Percentiles rank a stretch among this genome's conserved stretches.
Evolutionary conservation across 2,329 filamentous ascomycete species (phyloP).

Genomic region (Paecilomyces sp.): DNA sequence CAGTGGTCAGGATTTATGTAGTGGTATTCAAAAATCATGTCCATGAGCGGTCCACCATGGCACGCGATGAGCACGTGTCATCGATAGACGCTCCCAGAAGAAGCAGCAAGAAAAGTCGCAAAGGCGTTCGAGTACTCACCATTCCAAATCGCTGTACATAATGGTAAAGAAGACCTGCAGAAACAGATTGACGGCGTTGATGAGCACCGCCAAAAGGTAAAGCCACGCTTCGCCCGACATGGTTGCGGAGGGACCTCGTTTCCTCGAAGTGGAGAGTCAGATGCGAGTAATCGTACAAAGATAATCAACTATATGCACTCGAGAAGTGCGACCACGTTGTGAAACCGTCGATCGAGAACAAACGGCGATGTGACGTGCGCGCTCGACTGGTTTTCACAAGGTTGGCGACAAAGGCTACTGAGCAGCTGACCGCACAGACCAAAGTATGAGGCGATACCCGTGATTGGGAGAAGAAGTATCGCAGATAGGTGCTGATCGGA

Average conservation of each 20-base stretch:
- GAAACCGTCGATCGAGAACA: not conserved
- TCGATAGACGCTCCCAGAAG: not conserved
- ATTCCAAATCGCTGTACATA: slow-evolving; percentile 99
- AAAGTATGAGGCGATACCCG: not conserved
- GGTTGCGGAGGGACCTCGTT: slow-evolving; percentile 27
- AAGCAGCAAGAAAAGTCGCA: not conserved
- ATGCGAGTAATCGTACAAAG: not conserved
- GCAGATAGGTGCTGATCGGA: not conserved
- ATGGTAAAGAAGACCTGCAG: slow-evolving; percentile 99
- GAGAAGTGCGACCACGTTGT: not conserved
- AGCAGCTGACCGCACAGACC: not conserved
- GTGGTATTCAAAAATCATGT: not conserved
- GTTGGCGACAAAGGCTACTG: not conserved
- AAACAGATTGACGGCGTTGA: slow-evolving; percentile 99
- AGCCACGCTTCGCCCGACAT: slow-evolving; percentile 99
- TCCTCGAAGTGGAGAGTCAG: not conserved
- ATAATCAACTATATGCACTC: not conserved
- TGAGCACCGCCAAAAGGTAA: slow-evolving; percentile 93
- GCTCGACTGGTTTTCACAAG: not conserved
- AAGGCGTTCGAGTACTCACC: slow-evolving; percentile 54
- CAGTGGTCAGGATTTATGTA: not conserved
- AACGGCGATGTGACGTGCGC: not conserved
- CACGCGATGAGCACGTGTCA: not conserved
- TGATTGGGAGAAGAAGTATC: not conserved
- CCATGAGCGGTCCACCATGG: not conserved